These are phyloP conservation scores for Aquilaria malaccensis DNA, from an alignment of 345 rosid species.

Conservation along the genomic window DNA sequence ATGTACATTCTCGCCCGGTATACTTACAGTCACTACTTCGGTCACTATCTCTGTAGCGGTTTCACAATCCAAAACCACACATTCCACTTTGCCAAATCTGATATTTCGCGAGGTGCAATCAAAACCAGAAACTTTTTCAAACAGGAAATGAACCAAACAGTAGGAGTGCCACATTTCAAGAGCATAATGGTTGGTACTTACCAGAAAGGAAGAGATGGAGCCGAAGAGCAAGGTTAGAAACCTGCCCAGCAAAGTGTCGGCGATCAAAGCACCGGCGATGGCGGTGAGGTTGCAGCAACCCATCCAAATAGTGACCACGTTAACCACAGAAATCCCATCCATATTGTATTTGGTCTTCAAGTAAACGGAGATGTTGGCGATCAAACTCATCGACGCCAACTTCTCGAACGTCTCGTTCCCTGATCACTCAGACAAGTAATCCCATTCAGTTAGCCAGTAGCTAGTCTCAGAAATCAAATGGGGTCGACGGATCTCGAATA, in stretches of 20 bases:
- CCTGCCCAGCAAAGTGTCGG: slow-evolving; percentile 49
- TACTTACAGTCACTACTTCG: too few species aligned
- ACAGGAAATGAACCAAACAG: too few species aligned
- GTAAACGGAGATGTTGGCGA: slow-evolving; percentile 45
- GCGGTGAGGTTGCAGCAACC: slow-evolving; percentile 50
- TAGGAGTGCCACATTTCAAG: too few species aligned
- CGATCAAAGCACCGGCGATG: slow-evolving; percentile 45
- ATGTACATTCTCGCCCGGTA: too few species aligned
- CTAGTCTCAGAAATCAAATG: not conserved
- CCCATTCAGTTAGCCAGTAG: not conserved
- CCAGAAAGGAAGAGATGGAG: slow-evolving; percentile 41
- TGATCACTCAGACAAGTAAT: not conserved
- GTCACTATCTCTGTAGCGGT: too few species aligned
- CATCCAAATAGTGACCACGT: slow-evolving; percentile 41
- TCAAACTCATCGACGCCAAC: slow-evolving; percentile 56
- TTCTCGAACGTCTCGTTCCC: slow-evolving; percentile 70
- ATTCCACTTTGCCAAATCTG: too few species aligned
- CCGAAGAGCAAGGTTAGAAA: slow-evolving; percentile 44
- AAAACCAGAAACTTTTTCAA: too few species aligned
- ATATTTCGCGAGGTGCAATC: too few species aligned
- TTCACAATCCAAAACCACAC: too few species aligned
- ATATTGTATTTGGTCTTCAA: slow-evolving; percentile 42
- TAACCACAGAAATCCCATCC: slow-evolving; percentile 45
- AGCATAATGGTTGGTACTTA: slow-evolving; percentile 5
- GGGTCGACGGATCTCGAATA: not conserved